A percentile compares a stretch with the other conserved stretches of the same genome.
phyloP scores from a whole-genome alignment of 495 filamentous ascomycete genomes.

The Chaetomium fimeti region DNA sequence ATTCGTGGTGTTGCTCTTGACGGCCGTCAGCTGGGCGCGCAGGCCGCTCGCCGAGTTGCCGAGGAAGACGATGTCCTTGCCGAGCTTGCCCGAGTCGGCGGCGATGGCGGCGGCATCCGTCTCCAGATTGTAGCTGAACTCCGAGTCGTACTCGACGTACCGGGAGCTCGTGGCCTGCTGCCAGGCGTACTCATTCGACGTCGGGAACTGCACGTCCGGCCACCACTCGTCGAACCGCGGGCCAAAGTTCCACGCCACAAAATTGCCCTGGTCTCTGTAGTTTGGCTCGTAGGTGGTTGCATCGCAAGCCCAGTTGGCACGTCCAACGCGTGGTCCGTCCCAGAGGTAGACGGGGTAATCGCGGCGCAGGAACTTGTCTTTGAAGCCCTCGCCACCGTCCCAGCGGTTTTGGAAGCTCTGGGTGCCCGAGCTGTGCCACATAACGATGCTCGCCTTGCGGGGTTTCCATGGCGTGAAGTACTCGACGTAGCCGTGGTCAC shows the following conservation, averaged over 20 bases:
- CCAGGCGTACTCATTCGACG: conserved; percentile 39
- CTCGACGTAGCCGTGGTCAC: conserved; percentile 53
- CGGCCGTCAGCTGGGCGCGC: conserved; percentile 44
- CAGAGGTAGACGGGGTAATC: conserved; percentile 51
- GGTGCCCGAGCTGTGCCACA: conserved; percentile 52
- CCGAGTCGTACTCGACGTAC: conserved; percentile 47
- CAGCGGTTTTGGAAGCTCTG: conserved; percentile 51
- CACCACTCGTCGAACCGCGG: conserved; percentile 42
- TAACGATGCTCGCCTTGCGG: conserved; percentile 45
- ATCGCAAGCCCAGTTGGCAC: conserved; percentile 49
- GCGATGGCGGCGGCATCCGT: conserved; percentile 43
- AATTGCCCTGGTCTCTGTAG: conserved; percentile 46
- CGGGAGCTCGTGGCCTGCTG: conserved; percentile 44
- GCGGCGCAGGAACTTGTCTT: conserved; percentile 50
- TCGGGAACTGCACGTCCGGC: conserved; percentile 48
- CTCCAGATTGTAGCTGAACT: conserved; percentile 42
- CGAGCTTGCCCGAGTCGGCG: conserved; percentile 47
- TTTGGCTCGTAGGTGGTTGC: conserved; percentile 37
- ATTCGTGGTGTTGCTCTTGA: conserved; percentile 44
- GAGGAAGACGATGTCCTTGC: conserved; percentile 45
- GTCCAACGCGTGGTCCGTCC: conserved; percentile 48
- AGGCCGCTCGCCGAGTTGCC: conserved; percentile 48
- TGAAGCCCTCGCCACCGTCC: conserved; percentile 51
- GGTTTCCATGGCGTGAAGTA: conserved; percentile 50
- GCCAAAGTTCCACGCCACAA: conserved; percentile 48